Conservation (phyloP, 1,284 basidiomycete species). For the Sporisorium iseilematis-ciliati region DNA sequence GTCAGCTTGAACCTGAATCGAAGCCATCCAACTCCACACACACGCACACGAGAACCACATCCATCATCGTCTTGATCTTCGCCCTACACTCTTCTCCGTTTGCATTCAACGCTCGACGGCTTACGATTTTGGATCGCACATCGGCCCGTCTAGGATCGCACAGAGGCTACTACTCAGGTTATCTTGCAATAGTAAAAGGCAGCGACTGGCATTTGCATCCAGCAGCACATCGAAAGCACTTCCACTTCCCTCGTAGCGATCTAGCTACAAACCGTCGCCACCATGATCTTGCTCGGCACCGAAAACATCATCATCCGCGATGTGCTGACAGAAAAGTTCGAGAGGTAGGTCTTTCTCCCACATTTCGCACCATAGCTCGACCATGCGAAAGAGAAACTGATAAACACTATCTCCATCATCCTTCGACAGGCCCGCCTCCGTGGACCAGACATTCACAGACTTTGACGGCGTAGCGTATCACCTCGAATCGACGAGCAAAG, state of each 20-base stretch:
- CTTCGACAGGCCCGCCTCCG: slow-evolving; percentile 79
- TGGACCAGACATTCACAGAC: slow-evolving; percentile 96
- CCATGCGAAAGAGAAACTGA: background rate
- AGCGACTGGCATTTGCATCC: background rate
- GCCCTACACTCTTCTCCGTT: background rate
- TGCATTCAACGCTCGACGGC: background rate
- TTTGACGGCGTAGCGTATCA: slow-evolving; percentile 97
- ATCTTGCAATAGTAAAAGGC: no score
- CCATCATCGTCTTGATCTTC: background rate
- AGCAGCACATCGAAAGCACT: background rate
- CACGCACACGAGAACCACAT: slow-evolving; percentile 2
- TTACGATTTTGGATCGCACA: background rate
- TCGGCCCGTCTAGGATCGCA: no score
- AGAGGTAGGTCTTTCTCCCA: slow-evolving; percentile 77
- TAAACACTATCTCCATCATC: background rate
- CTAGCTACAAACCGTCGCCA: slow-evolving; percentile 9
- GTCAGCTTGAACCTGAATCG: slow-evolving; percentile 3
- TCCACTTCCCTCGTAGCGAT: background rate
- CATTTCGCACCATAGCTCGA: background rate
- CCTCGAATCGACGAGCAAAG: slow-evolving; percentile 80
- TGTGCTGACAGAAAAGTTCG: slow-evolving; percentile 88
- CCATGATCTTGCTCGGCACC: slow-evolving; percentile 68
- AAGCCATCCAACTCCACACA: slow-evolving; percentile 42
- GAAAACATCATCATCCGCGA: slow-evolving; percentile 85
- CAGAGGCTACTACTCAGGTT: no score